These are phyloP conservation scores for Dictyostelium purpureum DNA, from an alignment of 78 protist genomes.

Conservation along the genomic window DNA sequence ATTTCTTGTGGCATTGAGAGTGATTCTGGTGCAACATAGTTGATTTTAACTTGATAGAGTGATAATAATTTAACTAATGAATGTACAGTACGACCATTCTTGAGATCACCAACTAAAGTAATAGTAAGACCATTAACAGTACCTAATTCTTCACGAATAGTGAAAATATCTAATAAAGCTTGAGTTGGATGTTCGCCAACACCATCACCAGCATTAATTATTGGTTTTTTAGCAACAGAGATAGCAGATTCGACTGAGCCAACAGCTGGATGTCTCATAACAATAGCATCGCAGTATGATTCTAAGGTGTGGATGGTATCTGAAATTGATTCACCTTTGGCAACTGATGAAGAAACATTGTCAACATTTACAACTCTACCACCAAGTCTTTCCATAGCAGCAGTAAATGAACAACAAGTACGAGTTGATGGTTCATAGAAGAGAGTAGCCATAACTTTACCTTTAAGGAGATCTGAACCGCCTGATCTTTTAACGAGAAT, in stretches of 20 bases:
- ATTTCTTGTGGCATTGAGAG: conserved; percentile 86
- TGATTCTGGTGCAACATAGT: conserved; percentile 82
- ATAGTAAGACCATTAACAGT: conserved; percentile 91
- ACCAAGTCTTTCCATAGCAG: conserved; percentile 96
- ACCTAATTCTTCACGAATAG: conserved; percentile 96
- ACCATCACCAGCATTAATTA: conserved; percentile 98
- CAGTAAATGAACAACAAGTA: conserved; percentile 91
- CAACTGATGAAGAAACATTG: conserved; percentile 52
- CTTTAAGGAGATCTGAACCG: conserved; percentile 61
- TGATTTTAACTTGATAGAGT: conserved; percentile 76
- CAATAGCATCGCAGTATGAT: conserved; percentile 91
- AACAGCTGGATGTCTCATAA: conserved; percentile 93
- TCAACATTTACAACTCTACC: conserved; percentile 87
- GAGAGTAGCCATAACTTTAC: conserved; percentile 76
- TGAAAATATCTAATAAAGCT: conserved; percentile 94
- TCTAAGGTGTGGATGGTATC: conserved; percentile 92
- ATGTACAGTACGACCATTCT: conserved; percentile 90
- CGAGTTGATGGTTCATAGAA: conserved; percentile 96
- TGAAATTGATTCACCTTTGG: conserved; percentile 94
- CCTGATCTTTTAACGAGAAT: conserved; percentile 59
- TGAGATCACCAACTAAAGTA: conserved; percentile 94
- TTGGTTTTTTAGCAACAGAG: conserved; percentile 76
- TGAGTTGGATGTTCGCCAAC: conserved; percentile 97
- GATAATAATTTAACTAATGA: conserved; percentile 83
- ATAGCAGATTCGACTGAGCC: conserved; percentile 87